Conservation (phyloP, 345 rosid species). For the Anacardium occidentale region DNA sequence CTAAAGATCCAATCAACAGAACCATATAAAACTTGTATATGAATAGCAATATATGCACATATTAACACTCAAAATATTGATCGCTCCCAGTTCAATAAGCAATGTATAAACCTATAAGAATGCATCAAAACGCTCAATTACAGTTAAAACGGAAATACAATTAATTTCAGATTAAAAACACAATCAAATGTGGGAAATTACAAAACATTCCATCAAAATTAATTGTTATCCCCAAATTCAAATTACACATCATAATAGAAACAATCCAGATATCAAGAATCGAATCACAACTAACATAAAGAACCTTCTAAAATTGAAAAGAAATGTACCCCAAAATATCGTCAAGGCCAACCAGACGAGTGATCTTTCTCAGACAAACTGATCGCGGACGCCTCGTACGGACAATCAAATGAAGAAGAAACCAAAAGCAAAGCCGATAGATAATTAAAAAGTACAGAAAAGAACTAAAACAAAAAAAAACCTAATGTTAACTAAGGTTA, state of each 20-base stretch:
- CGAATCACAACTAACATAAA: background rate
- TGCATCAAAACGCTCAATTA: background rate
- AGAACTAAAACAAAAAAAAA: background rate
- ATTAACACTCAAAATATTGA: background rate
- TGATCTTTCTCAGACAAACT: background rate
- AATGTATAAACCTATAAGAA: background rate
- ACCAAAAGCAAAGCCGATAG: constrained; percentile 12
- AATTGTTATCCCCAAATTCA: background rate
- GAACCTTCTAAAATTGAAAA: background rate
- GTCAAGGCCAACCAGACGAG: background rate
- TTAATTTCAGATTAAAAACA: background rate
- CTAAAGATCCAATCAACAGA: background rate
- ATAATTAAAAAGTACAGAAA: background rate
- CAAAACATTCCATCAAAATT: background rate
- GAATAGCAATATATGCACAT: background rate
- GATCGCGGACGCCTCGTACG: background rate
- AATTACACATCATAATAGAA: background rate
- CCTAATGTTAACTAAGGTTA: constrained; percentile 79
- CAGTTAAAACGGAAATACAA: background rate
- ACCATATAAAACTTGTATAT: background rate
- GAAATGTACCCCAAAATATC: constrained; percentile 7
- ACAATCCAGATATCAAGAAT: background rate
- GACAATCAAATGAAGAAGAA: background rate
- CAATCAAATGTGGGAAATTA: background rate
- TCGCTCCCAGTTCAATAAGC: background rate